phyloP scores from a whole-genome alignment of 2,329 filamentous ascomycete genomes.

The Monilinia fructicola region DNA sequence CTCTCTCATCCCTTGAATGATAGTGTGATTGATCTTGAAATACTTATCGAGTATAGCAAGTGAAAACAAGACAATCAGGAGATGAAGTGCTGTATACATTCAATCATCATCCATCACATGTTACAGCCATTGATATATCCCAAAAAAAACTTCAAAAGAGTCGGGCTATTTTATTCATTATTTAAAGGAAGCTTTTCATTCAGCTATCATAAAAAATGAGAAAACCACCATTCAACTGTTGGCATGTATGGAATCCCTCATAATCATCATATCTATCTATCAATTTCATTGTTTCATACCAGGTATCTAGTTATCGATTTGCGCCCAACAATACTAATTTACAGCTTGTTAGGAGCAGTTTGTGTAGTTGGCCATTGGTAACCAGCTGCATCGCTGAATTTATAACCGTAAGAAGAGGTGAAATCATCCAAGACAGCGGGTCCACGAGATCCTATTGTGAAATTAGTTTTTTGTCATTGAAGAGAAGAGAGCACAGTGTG shows the following conservation, averaged over 20 bases:
- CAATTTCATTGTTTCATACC: constrained; percentile 17
- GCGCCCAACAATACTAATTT: constrained; percentile 45
- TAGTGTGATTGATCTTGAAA: too few species aligned
- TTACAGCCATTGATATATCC: neutral
- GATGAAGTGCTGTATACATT: too few species aligned
- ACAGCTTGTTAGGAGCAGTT: constrained; percentile 77
- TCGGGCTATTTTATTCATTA: neutral
- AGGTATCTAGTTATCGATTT: constrained; percentile 14
- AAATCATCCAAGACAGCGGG: constrained; percentile 97
- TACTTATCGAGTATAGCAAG: too few species aligned
- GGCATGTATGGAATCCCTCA: constrained; percentile 14
- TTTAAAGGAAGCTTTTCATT: constrained; percentile 16
- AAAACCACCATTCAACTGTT: neutral
- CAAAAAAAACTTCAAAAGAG: neutral
- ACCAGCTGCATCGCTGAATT: constrained; percentile 90
- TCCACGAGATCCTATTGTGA: constrained; percentile 77
- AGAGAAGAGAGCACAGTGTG: neutral
- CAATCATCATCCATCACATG: neutral
- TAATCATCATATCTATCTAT: constrained; percentile 17
- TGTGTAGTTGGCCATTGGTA: constrained; percentile 91
- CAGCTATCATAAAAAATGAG: constrained; percentile 12
- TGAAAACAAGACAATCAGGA: too few species aligned
- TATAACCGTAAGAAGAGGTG: constrained; percentile 96
- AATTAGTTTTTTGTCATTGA: neutral
- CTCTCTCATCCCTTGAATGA: too few species aligned